These are phyloP conservation scores for Thielaviopsis ethacetica DNA, from an alignment of 2,329 filamentous ascomycete genomes.

Conservation along the genomic window DNA sequence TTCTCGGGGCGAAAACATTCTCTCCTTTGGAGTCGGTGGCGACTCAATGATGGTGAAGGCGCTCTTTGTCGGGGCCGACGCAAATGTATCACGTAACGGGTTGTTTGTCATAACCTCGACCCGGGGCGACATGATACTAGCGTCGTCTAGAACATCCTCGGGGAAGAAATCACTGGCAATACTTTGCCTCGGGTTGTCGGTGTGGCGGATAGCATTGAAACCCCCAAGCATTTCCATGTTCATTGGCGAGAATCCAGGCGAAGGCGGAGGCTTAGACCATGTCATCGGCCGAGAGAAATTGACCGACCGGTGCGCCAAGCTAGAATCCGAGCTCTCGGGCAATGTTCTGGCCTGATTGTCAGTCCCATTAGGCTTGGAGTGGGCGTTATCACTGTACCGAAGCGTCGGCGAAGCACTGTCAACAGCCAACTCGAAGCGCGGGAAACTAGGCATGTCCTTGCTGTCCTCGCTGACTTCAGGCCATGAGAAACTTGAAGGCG, in stretches of 20 bases:
- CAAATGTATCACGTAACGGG: slow-evolving; percentile 32
- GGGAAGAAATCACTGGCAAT: neutral
- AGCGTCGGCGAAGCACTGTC: neutral
- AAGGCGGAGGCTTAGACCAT: slow-evolving; percentile 25
- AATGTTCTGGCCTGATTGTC: neutral
- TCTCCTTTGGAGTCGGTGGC: slow-evolving; percentile 34
- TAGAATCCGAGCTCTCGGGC: neutral
- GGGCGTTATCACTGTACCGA: neutral
- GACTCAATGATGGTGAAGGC: slow-evolving; percentile 37
- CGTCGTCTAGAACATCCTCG: slow-evolving; percentile 25
- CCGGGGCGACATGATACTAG: slow-evolving; percentile 53
- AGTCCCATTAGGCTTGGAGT: neutral
- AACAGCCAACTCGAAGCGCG: slow-evolving; percentile 23
- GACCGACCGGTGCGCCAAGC: neutral
- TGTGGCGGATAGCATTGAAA: neutral
- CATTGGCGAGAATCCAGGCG: slow-evolving; percentile 24
- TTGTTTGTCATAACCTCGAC: slow-evolving; percentile 58
- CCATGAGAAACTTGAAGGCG: slow-evolving; percentile 48
- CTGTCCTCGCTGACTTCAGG: slow-evolving; percentile 29
- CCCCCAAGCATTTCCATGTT: neutral
- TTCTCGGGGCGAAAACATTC: slow-evolving; percentile 36
- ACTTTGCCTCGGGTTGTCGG: neutral
- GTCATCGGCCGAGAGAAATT: slow-evolving; percentile 10
- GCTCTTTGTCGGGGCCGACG: slow-evolving; percentile 15
- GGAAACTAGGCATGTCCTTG: slow-evolving; percentile 23